Conservation (phyloP, 192 early-diverging fungal genomes). For the Rhizophagus clarus region DNA sequence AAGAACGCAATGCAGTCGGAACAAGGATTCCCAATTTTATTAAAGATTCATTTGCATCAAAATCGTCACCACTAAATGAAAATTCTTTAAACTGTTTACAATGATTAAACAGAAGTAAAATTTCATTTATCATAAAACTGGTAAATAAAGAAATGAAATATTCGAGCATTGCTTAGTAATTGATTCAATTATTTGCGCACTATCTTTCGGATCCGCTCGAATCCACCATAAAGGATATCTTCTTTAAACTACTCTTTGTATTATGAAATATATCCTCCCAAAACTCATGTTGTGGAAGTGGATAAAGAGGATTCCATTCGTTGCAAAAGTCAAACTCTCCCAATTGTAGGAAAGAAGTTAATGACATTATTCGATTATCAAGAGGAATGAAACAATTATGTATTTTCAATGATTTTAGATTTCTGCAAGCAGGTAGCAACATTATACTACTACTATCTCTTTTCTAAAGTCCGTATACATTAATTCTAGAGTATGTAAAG, state of each 20-base stretch:
- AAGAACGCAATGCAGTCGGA: neutral
- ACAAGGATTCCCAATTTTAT: neutral
- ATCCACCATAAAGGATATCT: constrained; percentile 1
- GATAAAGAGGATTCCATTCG: constrained; percentile 4
- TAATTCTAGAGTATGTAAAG: neutral
- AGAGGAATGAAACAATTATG: neutral
- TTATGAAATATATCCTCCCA: neutral
- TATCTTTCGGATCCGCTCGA: constrained; percentile 2
- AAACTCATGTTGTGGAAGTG: neutral
- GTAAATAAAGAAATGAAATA: neutral
- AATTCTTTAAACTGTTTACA: neutral
- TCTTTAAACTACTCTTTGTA: neutral
- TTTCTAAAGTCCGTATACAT: neutral
- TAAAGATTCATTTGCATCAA: constrained; percentile 1
- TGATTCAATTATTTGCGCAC: constrained; percentile 1
- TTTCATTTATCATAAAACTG: neutral
- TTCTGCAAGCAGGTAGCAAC: neutral
- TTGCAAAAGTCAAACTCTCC: constrained; percentile 7
- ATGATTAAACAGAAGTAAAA: neutral
- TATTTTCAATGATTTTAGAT: neutral
- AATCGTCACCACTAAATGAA: constrained; percentile 1
- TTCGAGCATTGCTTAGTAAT: neutral
- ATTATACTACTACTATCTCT: neutral
- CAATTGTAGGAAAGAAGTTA: neutral
- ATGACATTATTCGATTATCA: neutral